These are phyloP conservation scores for Aspergillus hortae DNA, from an alignment of 2,329 filamentous ascomycete genomes.

Conservation along the genomic window DNA sequence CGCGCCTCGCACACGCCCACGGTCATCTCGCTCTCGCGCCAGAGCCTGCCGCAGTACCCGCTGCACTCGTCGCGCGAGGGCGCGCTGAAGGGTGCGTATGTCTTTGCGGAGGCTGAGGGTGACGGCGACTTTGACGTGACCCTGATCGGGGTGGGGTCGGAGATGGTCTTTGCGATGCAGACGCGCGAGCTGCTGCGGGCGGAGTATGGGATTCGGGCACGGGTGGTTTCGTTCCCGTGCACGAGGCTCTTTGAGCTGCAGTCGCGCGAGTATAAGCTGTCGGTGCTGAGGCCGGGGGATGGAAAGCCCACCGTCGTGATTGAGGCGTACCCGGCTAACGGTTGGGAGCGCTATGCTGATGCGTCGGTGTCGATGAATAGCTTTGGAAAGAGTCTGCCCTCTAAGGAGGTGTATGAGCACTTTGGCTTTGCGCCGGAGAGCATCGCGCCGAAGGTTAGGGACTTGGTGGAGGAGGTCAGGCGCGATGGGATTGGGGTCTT, in stretches of 20 bases:
- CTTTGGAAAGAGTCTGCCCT: slow-evolving; percentile 37
- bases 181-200: slow-evolving; percentile 38
- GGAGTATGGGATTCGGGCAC: slow-evolving; percentile 21
- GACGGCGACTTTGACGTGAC: slow-evolving; percentile 39
- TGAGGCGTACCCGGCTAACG: slow-evolving; percentile 46
- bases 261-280: slow-evolving; percentile 39
- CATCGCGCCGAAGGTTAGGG: slow-evolving; percentile 11
- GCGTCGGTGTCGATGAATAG: slow-evolving; percentile 45
- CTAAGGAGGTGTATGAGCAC: slow-evolving; percentile 19
- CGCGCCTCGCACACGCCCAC: slow-evolving; percentile 7
- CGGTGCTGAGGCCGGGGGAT: slow-evolving; percentile 33
- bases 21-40: slow-evolving; percentile 8
- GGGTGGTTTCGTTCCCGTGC: slow-evolving; percentile 48
- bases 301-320: slow-evolving; percentile 42
- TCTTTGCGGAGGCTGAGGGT: slow-evolving; percentile 29
- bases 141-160: slow-evolving; percentile 48
- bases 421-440: slow-evolving; percentile 17
- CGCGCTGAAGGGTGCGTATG: slow-evolving; percentile 40
- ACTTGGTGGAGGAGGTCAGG: slow-evolving; percentile 13
- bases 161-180: slow-evolving; percentile 45
- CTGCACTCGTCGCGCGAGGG: slow-evolving; percentile 36
- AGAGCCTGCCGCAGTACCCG: slow-evolving; percentile 16
- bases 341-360: slow-evolving; percentile 51
- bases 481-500: slow-evolving; percentile 9
- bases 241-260: slow-evolving; percentile 48